phyloP scores from a whole-genome alignment of 2,329 filamentous ascomycete genomes.

The Trichoderma guizhouense region DNA sequence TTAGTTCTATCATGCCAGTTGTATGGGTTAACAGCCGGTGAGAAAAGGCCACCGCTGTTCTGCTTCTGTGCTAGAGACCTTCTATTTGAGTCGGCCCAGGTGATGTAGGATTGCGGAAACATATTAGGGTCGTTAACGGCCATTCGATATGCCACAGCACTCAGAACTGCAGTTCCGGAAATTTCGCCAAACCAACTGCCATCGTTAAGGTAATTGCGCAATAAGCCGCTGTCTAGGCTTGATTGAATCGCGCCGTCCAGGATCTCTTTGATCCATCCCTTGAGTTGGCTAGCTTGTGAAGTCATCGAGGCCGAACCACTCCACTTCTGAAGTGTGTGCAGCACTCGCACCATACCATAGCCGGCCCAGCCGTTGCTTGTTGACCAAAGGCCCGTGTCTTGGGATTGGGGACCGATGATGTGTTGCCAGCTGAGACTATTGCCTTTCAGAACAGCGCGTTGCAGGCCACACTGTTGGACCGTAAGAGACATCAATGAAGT shows the following conservation, averaged over 20 bases:
- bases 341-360: conserved; percentile 21
- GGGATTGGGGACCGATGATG: conserved; percentile 21
- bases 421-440: conserved; percentile 20
- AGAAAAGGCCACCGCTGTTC: conserved; percentile 2
- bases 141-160: conserved; percentile 20
- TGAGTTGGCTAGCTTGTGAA: conserved; percentile 8
- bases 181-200: conserved; percentile 19
- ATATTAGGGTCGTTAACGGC: conserved; percentile 18
- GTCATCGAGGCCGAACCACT: background rate
- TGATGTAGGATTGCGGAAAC: conserved; percentile 18
- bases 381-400: conserved; percentile 21
- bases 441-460: conserved; percentile 18
- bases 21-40: conserved; percentile 17
- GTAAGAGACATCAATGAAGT: conserved; percentile 6
- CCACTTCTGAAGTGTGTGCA: conserved; percentile 21
- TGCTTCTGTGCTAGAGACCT: conserved; percentile 6
- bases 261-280: conserved; percentile 21
- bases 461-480: conserved; percentile 18
- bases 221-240: conserved; percentile 3
- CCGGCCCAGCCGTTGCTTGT: conserved; percentile 20
- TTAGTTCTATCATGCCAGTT: conserved; percentile 17
- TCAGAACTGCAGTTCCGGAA: conserved; percentile 18
- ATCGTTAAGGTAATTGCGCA: conserved; percentile 20
- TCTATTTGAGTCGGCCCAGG: conserved; percentile 18
- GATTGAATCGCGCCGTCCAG: conserved; percentile 18